phyloP scores from a whole-genome alignment of 352 stramenopile species.

The Globisporangium nodosum region DNA sequence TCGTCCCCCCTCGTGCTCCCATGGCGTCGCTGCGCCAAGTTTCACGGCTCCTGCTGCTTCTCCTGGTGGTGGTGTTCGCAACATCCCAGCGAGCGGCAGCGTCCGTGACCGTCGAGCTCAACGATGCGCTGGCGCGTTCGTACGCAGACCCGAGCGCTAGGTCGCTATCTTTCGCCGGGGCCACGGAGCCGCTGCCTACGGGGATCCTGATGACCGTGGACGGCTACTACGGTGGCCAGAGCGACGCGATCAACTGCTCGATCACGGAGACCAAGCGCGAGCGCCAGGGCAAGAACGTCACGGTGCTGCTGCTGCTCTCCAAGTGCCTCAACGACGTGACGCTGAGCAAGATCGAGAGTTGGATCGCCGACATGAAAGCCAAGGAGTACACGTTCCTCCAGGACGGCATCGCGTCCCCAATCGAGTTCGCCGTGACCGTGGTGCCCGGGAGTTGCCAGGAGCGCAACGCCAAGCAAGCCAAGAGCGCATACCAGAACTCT shows the following conservation, averaged over 20 bases:
- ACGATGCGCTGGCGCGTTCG: slow-evolving; percentile 4
- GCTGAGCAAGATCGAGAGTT: slow-evolving; percentile 36
- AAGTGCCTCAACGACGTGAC: slow-evolving; percentile 44
- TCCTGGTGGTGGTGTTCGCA: neutral
- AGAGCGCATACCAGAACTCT: slow-evolving; percentile 11
- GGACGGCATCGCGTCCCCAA: slow-evolving; percentile 2
- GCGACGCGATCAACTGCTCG: slow-evolving; percentile 6
- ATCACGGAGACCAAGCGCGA: slow-evolving; percentile 10
- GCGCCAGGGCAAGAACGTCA: slow-evolving; percentile 12
- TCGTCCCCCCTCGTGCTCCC: neutral
- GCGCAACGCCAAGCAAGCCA: slow-evolving; percentile 13
- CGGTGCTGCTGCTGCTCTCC: slow-evolving; percentile 55
- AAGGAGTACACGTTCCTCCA: slow-evolving; percentile 12
- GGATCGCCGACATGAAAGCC: slow-evolving; percentile 24
- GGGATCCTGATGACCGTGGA: slow-evolving; percentile 8
- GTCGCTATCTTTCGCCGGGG: slow-evolving; percentile 3
- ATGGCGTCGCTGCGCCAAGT: neutral
- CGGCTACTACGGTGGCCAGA: slow-evolving; percentile 11
- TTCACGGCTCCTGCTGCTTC: neutral
- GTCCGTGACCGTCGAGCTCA: slow-evolving; percentile 6
- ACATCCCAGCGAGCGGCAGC: no score
- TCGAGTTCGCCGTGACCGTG: slow-evolving; percentile 10
- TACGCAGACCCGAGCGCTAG: slow-evolving; percentile 1
- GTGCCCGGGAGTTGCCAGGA: slow-evolving; percentile 34
- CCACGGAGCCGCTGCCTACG: slow-evolving; percentile 4